Percentiles rank a stretch among this genome's conserved stretches.
Conservation (phyloP, 2,329 filamentous ascomycete genomes). For the Curvularia spicifera region DNA sequence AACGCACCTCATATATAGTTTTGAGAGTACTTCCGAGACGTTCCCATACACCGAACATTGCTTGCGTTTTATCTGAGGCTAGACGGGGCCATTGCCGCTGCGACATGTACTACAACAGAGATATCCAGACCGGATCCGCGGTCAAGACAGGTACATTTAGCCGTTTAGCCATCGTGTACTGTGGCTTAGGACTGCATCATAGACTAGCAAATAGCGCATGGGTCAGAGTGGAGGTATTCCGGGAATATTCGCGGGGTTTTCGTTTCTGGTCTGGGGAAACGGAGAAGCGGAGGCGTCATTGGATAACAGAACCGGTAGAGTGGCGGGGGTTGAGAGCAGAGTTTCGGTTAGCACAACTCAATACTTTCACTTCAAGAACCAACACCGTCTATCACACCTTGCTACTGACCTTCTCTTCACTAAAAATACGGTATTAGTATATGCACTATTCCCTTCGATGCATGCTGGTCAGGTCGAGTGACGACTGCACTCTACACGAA, state of each 20-base stretch:
- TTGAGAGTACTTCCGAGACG: background rate
- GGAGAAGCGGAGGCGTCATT: background rate
- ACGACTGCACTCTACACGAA: background rate
- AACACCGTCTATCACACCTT: background rate
- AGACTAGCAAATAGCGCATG: constrained; percentile 2
- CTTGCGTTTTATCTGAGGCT: background rate
- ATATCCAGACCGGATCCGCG: constrained; percentile 7
- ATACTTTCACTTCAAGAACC: background rate
- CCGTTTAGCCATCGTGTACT: constrained; percentile 40
- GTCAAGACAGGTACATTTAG: constrained; percentile 29
- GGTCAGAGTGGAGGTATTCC: background rate
- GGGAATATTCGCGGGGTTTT: constrained; percentile 1
- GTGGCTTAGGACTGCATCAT: constrained; percentile 17
- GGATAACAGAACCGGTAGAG: background rate
- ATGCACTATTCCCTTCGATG: background rate
- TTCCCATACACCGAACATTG: background rate
- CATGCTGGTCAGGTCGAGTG: background rate
- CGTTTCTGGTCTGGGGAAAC: background rate
- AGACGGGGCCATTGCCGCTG: background rate
- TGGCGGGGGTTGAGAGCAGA: background rate
- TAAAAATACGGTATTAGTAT: background rate
- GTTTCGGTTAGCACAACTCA: background rate
- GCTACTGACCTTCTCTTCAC: background rate
- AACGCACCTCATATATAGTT: background rate
- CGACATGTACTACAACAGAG: constrained; percentile 5